phyloP scores from a whole-genome alignment of 768 basidiomycete genomes.

The Strobilomyces confusus region DNA sequence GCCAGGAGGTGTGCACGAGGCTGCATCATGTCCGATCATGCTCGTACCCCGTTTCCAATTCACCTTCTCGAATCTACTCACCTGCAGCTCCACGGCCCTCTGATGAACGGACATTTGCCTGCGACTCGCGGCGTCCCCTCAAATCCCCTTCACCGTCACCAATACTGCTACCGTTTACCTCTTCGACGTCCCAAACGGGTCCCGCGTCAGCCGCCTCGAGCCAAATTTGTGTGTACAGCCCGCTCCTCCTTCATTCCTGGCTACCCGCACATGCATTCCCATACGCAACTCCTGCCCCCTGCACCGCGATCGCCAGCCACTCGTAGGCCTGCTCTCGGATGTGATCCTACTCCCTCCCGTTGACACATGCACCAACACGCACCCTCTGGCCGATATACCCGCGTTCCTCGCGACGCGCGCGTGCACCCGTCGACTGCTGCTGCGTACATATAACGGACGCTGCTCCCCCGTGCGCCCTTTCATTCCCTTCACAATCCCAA shows the following conservation, averaged over 20 bases:
- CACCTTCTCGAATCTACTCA: constrained; percentile 3
- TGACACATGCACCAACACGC: constrained; percentile 10
- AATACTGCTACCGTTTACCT: neutral
- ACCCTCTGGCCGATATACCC: constrained; percentile 6
- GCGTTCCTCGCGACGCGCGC: constrained; percentile 13
- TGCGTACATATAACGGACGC: constrained; percentile 23
- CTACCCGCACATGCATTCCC: constrained; percentile 12
- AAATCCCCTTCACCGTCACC: neutral
- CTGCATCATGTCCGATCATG: constrained; percentile 3
- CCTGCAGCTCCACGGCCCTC: neutral
- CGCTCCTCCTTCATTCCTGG: constrained; percentile 17
- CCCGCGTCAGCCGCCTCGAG: neutral
- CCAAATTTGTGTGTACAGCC: constrained; percentile 10
- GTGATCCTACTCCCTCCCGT: constrained; percentile 3
- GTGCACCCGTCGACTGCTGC: constrained; percentile 1
- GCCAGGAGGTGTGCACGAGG: constrained; percentile 27
- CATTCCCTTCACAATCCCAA: constrained; percentile 11
- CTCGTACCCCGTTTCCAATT: constrained; percentile 7
- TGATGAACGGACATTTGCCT: neutral
- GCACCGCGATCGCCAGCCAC: constrained; percentile 16
- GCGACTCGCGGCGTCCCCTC: neutral
- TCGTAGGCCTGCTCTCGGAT: constrained; percentile 3
- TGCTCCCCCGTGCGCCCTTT: constrained; percentile 7
- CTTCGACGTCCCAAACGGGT: neutral
- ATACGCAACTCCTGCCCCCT: constrained; percentile 15